Percentiles rank a stretch among this genome's conserved stretches.
Conservation (phyloP, 495 filamentous ascomycete genomes). For the Xylaria venustula region DNA sequence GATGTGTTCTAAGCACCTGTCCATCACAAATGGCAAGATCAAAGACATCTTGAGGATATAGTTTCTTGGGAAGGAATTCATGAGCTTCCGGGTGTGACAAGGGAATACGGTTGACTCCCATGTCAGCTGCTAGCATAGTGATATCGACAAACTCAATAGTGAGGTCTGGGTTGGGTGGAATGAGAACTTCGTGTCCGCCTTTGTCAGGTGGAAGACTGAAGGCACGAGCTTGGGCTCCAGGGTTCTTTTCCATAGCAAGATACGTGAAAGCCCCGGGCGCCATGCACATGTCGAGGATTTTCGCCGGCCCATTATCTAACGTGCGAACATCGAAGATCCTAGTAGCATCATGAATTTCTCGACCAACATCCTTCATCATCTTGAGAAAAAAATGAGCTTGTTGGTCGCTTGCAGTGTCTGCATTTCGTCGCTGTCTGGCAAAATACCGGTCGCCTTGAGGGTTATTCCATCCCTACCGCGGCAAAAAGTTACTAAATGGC, state of each 20-base stretch:
- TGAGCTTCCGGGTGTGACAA: constrained; percentile 40
- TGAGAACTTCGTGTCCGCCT: constrained; percentile 46
- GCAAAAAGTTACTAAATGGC: no score
- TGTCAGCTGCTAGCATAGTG: constrained; percentile 54
- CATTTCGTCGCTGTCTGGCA: constrained; percentile 29
- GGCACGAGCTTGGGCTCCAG: constrained; percentile 32
- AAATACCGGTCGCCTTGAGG: constrained; percentile 42
- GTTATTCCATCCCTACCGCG: constrained; percentile 47
- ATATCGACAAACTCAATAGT: constrained; percentile 44
- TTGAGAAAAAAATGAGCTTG: constrained; percentile 11
- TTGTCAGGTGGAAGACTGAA: constrained; percentile 41
- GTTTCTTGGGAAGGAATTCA: constrained; percentile 36
- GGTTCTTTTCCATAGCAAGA: constrained; percentile 36
- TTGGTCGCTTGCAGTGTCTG: constrained; percentile 29
- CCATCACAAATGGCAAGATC: constrained; percentile 60
- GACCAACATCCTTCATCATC: constrained; percentile 17
- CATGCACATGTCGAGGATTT: constrained; percentile 57
- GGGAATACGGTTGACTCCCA: constrained; percentile 43
- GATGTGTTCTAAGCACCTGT: constrained; percentile 51
- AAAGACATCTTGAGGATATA: constrained; percentile 34
- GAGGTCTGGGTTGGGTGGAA: constrained; percentile 18
- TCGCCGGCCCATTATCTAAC: constrained; percentile 25
- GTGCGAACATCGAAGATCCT: constrained; percentile 38
- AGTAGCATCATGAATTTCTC: constrained; percentile 14
- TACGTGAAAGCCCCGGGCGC: constrained; percentile 55